Base-by-base conservation (phyloP, 2,329 filamentous ascomycete genomes). In the Calonectria pteridis region DNA sequence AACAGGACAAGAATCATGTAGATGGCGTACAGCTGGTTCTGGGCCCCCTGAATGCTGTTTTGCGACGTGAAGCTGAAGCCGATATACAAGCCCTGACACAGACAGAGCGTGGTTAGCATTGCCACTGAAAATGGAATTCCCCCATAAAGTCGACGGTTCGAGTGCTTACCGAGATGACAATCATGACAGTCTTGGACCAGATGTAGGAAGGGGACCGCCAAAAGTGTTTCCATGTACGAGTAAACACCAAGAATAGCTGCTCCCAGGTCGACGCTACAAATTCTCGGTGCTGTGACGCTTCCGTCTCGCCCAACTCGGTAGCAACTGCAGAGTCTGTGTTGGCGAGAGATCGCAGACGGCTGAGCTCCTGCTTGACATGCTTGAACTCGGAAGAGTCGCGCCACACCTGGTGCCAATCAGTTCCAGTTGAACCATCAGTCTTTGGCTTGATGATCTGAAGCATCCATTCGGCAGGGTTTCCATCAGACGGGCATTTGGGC, bases 131-230 rank as follows among this genome's bases (percentile, higher is more conserved):
- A 26, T 11, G 26, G 28, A 58, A n/a, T n/a, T n/a, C n/a, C n/a
- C n/a, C n/a, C n/a, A n/a, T 4, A 2, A 33, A 23, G 20, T 10
- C 11, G 23, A 75, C 16, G 5, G 0, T n/a, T 64, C 3, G 10
- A 71, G 64, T 74, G 33, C 62, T 33, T 50, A 65, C 68, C 10
- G 59, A 64, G 5, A 55, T 11, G 5, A 66, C 91, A 94, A 33
- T 75, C 78, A 97, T 91, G 0, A 88, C 85, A 0, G 88, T 81
- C 87, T 98, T 98, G 78, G 94, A 93, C 86, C 96, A 97, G 83
- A 98, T 95, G 86, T 97, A 98, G 2, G 92, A 90, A 0, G 95
- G 95, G 0, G 93, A 96, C 71, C 95, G 93, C 94, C 95, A 98
- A 62, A 78, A 80, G 26, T 80, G 78, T 31, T 79, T 73, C 51